Base-by-base conservation (phyloP, 2,329 filamentous ascomycete species). In the Clarireedia homoeocarpa region DNA sequence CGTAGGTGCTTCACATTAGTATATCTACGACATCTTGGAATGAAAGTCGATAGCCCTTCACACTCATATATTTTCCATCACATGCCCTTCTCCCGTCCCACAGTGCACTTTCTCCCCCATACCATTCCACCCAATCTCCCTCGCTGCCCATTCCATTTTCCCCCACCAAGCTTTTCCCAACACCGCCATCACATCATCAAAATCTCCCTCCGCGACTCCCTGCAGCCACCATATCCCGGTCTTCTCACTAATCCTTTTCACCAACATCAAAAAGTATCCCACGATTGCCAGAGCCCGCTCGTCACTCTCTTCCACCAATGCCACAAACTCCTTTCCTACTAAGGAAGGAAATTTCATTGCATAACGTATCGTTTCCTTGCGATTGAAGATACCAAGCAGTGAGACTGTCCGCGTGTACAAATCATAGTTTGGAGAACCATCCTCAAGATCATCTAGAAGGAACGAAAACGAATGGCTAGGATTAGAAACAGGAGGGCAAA, bases 261-360 rank as follows among this genome's bases (percentile, higher is more conserved):
- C 24, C 10, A 55, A n/a, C 46, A 55, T 50, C 14, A 55, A 23
- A 10, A 55, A 55, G 45, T 55, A 55, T 3, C 46, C 53, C 26
- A 36, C 24, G 2, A 55, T 50, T 5, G 46, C 26, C 45, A 55
- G 30, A 14, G 24, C 23, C 14, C 46, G 42, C 6, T 34, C 12
- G 15, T 50, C 53, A 27, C 20, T 50, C 26, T 42, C 24, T 38
- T 48, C 34, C 20, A 54, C 14, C 17, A 49, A 49, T 4, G 48
- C 36, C 2, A 54, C 17, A 4, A 49, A 36, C 24, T 46, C 42
- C 1, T n/a, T 5, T 10, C 34, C 23, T 1, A 36, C 36, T 24
- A 49, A 42, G 2, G 30, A 24, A 4, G 45, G 52, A 14, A 54
- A 54, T 34, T 49, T 54, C 2, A 54, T 9, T 6, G 49, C 42